Evolutionary conservation across 768 basidiomycete species (phyloP), one percentile per base, ranked within the genome.

Genomic region (Lactarius psammicola): DNA sequence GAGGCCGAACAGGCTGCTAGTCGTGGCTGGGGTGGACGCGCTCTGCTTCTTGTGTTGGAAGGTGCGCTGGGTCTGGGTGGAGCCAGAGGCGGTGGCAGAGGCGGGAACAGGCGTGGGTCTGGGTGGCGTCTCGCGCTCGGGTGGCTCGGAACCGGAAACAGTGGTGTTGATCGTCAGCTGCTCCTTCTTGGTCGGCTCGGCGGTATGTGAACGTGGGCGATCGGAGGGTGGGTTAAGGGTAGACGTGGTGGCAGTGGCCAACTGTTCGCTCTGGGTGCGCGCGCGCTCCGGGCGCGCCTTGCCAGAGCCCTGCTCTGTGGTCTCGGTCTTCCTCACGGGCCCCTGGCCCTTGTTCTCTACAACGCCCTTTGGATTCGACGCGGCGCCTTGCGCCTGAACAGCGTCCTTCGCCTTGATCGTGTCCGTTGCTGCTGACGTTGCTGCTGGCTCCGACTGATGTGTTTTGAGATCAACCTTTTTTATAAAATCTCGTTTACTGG

Each of bases 401-500:
- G 40, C n/a, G 20, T 53, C 38, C 44, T 53, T 66, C 18, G 56
- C 36, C 18, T 46, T 56, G n/a, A 33, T 44, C 31, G 49, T 42
- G 38, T 30, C 38, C 38, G 49, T 33, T 42, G 23, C 40, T n/a
- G 33, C 31, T 59, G 62, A 49, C 13, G 40, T 51, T 42, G 61
- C 38, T 42, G 53, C 62, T 28, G 40, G 61, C 56, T 59, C 65
- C 28, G 65, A 46, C 56, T 13, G 57, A 59, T 55, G 51, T 38
- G 30, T 31, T 13, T 59, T 53, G 36, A 40, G 63, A 67, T 63
- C 33, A 67, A 59, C 66, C 66, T 67, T 67, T 63, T 67, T 58
- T 34, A 67, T 67, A 57, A 38, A 66, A 63, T 63, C 66, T 67
- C 62, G 66, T 67, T 67, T 67, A 67, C 62, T 63, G 57, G 42